phyloP scores from a whole-genome alignment of 441 rosid species.

The Croton setiger region DNA sequence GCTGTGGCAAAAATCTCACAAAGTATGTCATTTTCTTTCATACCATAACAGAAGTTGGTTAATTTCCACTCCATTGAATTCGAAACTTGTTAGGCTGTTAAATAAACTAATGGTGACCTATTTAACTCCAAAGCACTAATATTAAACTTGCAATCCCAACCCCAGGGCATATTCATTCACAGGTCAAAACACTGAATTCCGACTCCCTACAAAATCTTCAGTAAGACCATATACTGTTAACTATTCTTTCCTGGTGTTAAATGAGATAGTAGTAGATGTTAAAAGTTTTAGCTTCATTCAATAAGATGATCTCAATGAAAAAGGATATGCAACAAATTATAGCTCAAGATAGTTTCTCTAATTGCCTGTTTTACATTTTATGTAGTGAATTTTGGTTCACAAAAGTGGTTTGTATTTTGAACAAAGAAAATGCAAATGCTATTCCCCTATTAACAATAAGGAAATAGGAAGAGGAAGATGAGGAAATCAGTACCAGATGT shows the following conservation, averaged over 20 bases:
- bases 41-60: neutral
- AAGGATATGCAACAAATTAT: too few species aligned
- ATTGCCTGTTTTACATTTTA: too few species aligned
- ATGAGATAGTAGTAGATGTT: neutral
- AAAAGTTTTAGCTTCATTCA: too few species aligned
- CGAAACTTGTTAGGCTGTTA: neutral
- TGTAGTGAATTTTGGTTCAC: too few species aligned
- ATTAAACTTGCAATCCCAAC: neutral
- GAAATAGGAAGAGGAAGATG: neutral
- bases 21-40: neutral
- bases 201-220: neutral
- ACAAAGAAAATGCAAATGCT: too few species aligned
- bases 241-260: neutral
- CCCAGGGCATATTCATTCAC: neutral
- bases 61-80: neutral
- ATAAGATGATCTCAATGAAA: too few species aligned
- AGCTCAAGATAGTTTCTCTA: too few species aligned
- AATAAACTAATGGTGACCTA: neutral
- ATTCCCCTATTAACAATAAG: too few species aligned
- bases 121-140: neutral
- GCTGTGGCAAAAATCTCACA: neutral
- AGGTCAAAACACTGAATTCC: neutral
- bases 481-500: constrained; percentile 46
- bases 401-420: too few species aligned
- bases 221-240: too few species aligned